These are phyloP conservation scores for Lizonia empirigonia DNA, from an alignment of 2,329 filamentous ascomycete species.

Conservation along the genomic window DNA sequence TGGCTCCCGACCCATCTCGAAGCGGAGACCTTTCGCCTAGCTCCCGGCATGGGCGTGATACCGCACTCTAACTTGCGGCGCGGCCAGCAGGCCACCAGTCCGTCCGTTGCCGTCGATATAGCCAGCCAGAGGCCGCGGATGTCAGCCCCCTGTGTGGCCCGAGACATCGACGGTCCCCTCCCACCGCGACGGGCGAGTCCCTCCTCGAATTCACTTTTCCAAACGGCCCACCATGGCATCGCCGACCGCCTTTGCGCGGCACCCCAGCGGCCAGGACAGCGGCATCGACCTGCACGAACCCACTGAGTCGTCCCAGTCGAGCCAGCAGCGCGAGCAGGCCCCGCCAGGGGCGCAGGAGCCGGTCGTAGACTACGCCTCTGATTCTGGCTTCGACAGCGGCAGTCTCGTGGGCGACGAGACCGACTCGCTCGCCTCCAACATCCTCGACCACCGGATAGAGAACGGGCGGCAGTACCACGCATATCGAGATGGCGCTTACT, in stretches of 20 bases:
- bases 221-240: conserved; percentile 1
- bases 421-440: conserved; percentile 44
- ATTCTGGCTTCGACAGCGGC: conserved; percentile 47
- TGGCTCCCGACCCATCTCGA: neutral
- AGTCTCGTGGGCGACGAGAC: conserved; percentile 45
- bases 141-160: neutral
- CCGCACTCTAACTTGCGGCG: conserved; percentile 2
- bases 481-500: conserved; percentile 46
- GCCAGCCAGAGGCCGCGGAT: conserved; percentile 7
- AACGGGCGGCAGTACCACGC: conserved; percentile 48
- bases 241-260: neutral
- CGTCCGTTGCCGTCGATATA: conserved; percentile 2
- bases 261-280: conserved; percentile 9
- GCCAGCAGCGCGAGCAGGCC: conserved; percentile 1
- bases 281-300: conserved; percentile 10
- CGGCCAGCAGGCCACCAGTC: conserved; percentile 10
- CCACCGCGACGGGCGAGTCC: neutral
- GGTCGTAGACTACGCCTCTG: conserved; percentile 29
- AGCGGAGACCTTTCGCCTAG: conserved; percentile 13
- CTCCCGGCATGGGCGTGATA: conserved; percentile 5
- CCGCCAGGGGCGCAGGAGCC: conserved; percentile 7
- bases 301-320: conserved; percentile 4
- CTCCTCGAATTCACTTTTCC: neutral
- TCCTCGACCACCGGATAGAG: conserved; percentile 45
- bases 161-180: neutral